Conservation (phyloP, 441 rosid species). For the Adansonia grandidieri region DNA sequence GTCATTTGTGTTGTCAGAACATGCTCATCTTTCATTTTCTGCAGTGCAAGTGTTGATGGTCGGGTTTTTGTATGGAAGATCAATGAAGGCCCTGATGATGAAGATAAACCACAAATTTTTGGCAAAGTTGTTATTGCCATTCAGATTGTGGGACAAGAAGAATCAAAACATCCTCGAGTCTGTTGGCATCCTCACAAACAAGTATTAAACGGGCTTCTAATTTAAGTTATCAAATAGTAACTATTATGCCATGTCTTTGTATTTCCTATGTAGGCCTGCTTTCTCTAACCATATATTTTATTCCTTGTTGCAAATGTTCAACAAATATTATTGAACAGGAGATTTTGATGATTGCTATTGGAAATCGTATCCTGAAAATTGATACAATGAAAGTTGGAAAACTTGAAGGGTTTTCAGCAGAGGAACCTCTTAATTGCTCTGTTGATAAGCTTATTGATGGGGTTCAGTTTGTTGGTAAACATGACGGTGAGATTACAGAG, state of each 20-base stretch:
- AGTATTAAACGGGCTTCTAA: slow-evolving; percentile 35
- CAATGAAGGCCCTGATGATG: slow-evolving; percentile 56
- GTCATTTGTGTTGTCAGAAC: background rate
- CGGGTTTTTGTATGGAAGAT: slow-evolving; percentile 54
- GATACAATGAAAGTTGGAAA: slow-evolving; percentile 53
- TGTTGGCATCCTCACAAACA: slow-evolving; percentile 70
- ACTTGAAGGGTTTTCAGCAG: slow-evolving; percentile 44
- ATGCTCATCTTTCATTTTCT: slow-evolving; percentile 22
- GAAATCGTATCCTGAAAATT: slow-evolving; percentile 50
- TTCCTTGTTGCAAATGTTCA: slow-evolving; percentile 2
- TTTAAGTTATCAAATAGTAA: slow-evolving; percentile 3
- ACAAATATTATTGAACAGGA: slow-evolving; percentile 39
- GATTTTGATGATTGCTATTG: slow-evolving; percentile 54
- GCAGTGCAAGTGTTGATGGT: slow-evolving; percentile 60
- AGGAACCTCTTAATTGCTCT: slow-evolving; percentile 52
- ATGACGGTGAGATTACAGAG: slow-evolving; percentile 51
- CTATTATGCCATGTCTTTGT: background rate
- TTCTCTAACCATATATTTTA: background rate
- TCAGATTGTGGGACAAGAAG: slow-evolving; percentile 46
- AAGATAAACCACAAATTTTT: slow-evolving; percentile 54
- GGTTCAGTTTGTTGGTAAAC: slow-evolving; percentile 54
- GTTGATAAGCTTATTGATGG: slow-evolving; percentile 55
- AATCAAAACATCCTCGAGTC: slow-evolving; percentile 49
- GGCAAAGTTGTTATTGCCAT: slow-evolving; percentile 49
- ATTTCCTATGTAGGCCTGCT: background rate